Percentiles rank a stretch among this genome's conserved stretches.
Conservation (phyloP, 176 grass and related monocot genomes). For the Oryza officinalis region DNA sequence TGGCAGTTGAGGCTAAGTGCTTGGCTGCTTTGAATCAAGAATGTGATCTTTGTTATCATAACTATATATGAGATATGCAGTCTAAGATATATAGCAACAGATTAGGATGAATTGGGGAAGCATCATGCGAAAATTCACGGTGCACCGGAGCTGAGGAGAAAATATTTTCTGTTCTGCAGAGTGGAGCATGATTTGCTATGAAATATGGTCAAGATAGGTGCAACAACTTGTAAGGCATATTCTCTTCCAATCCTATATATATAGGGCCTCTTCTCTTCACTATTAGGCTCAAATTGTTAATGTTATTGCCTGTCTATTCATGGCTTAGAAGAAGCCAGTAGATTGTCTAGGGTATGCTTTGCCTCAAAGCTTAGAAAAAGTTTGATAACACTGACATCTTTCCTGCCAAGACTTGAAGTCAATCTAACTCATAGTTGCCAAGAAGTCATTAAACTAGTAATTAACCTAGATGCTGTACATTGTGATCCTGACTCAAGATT, state of each 20-base stretch:
- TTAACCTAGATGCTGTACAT: slow-evolving; percentile 5
- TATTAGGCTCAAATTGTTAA: slow-evolving; percentile 40
- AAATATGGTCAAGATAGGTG: slow-evolving; percentile 47
- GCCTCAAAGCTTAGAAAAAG: slow-evolving; percentile 45
- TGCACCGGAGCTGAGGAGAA: not conserved
- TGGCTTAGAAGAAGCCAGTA: slow-evolving; percentile 48
- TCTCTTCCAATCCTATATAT: slow-evolving; percentile 41
- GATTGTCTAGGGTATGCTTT: slow-evolving; percentile 36
- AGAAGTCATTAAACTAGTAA: slow-evolving; percentile 31
- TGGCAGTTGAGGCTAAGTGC: slow-evolving; percentile 54
- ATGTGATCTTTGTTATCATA: slow-evolving; percentile 61
- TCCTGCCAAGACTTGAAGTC: slow-evolving; percentile 44
- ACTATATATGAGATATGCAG: slow-evolving; percentile 41
- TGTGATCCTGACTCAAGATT: slow-evolving; percentile 6
- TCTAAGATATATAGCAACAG: slow-evolving; percentile 48
- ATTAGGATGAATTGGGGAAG: slow-evolving; percentile 43
- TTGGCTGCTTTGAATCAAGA: slow-evolving; percentile 59
- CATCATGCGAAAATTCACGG: slow-evolving; percentile 43
- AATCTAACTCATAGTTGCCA: slow-evolving; percentile 42
- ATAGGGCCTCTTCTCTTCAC: slow-evolving; percentile 40
- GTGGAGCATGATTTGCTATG: slow-evolving; percentile 40
- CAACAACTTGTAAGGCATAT: slow-evolving; percentile 55
- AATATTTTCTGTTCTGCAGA: slow-evolving; percentile 41
- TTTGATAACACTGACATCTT: slow-evolving; percentile 38
- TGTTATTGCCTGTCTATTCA: slow-evolving; percentile 48